Conservation (phyloP, 176 grass and related monocot genomes). For the Zoysia japonica region DNA sequence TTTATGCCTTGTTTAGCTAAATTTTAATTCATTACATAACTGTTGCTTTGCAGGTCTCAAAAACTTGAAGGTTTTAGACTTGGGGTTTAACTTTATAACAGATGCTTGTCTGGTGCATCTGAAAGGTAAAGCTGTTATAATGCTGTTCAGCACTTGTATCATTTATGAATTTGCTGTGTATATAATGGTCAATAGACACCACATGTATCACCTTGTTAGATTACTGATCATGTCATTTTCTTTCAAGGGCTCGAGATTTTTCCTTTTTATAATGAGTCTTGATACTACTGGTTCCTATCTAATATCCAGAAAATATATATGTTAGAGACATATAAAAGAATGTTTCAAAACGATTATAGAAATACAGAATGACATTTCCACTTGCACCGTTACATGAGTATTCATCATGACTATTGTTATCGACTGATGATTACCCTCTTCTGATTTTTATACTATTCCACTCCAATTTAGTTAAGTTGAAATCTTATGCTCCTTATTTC, state of each 20-base stretch:
- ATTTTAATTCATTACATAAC: conserved; percentile 4
- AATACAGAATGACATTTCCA: background rate
- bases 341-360: background rate
- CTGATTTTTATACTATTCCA: background rate
- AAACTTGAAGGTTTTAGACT: conserved; percentile 65
- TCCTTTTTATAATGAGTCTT: background rate
- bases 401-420: background rate
- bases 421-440: background rate
- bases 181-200: background rate
- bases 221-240: background rate
- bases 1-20: background rate
- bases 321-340: background rate
- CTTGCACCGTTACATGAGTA: background rate
- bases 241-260: background rate
- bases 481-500: conserved; percentile 1
- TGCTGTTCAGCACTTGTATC: background rate
- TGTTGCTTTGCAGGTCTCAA: conserved; percentile 51
- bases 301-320: background rate
- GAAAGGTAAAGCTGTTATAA: conserved; percentile 42
- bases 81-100: conserved; percentile 86
- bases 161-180: conserved; percentile 10
- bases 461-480: conserved; percentile 21
- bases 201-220: conserved; percentile 10
- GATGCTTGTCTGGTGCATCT: conserved; percentile 83
- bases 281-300: background rate